Evolutionary conservation across 2,329 filamentous ascomycete genomes (phyloP).

Genomic region (Sarocladiaceae sp.): DNA sequence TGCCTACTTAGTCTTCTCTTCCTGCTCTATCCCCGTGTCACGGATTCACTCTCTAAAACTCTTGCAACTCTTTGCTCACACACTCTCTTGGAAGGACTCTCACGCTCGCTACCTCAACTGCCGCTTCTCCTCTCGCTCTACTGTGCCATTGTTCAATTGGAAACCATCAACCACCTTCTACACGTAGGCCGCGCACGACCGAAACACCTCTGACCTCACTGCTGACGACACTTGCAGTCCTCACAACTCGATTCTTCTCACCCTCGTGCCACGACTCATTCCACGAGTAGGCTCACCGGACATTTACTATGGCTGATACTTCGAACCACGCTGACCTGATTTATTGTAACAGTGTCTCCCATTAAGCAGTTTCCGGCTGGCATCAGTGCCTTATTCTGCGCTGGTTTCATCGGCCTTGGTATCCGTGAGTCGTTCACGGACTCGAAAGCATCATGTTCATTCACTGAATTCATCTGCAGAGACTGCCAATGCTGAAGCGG

Average conservation of each 20-base stretch:
- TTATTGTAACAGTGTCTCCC: not conserved
- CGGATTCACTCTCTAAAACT: not conserved
- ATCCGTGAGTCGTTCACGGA: not conserved
- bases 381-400: not conserved
- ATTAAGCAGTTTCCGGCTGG: not conserved
- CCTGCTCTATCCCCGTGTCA: constrained; percentile 10
- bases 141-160: not conserved
- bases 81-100: not conserved
- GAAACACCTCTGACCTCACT: too few species aligned
- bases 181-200: too few species aligned
- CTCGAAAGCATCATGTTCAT: not conserved
- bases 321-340: not conserved
- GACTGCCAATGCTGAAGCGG: not conserved
- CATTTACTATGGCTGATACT: too few species aligned
- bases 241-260: not conserved
- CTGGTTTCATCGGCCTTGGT: not conserved
- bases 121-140: not conserved
- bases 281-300: not conserved
- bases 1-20: constrained; percentile 4
- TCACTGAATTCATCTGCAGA: not conserved
- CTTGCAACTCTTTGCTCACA: not conserved
- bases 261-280: not conserved
- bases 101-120: not conserved
- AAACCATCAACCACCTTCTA: not conserved
- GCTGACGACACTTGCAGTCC: not conserved